phyloP scores from a whole-genome alignment of 2,329 filamentous ascomycete species.

The Colletotrichum lentis region DNA sequence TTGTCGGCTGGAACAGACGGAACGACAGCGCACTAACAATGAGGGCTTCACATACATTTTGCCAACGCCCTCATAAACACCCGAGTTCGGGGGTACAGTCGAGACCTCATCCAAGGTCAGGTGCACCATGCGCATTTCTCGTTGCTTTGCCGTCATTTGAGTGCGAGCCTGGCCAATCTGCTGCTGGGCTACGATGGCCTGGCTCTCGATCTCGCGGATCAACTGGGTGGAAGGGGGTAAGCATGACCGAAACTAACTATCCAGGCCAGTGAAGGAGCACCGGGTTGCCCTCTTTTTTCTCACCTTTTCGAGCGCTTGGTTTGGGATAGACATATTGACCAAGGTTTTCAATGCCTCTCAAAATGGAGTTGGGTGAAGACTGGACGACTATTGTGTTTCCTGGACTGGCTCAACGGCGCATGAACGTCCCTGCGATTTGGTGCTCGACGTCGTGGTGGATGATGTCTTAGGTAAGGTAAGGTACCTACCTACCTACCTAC shows the following conservation, averaged over 20 bases:
- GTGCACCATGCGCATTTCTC: conserved; percentile 87
- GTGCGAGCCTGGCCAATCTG: conserved; percentile 87
- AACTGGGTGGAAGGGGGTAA: conserved; percentile 62
- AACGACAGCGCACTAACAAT: conserved; percentile 3
- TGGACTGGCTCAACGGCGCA: not conserved
- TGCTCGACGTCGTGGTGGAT: not conserved
- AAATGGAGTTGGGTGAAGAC: not conserved
- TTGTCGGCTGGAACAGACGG: not conserved
- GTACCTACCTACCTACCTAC: not conserved
- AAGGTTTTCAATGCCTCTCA: not conserved
- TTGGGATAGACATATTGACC: conserved; percentile 84
- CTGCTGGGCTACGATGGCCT: conserved; percentile 87
- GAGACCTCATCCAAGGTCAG: conserved; percentile 85
- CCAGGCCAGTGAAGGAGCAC: not conserved
- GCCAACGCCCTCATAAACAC: conserved; percentile 92
- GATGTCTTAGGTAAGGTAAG: not conserved
- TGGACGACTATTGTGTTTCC: too few relatives aligned
- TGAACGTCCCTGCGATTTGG: not conserved
- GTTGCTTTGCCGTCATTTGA: conserved; percentile 84
- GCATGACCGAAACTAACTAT: conserved; percentile 4
- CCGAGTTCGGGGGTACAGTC: conserved; percentile 76
- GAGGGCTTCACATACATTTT: conserved; percentile 77
- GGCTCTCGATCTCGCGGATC: conserved; percentile 91
- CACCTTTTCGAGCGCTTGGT: conserved; percentile 94
- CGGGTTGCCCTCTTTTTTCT: conserved; percentile 27